Base-by-base conservation (phyloP, 164 flowering plant species). In the Saururus chinensis region DNA sequence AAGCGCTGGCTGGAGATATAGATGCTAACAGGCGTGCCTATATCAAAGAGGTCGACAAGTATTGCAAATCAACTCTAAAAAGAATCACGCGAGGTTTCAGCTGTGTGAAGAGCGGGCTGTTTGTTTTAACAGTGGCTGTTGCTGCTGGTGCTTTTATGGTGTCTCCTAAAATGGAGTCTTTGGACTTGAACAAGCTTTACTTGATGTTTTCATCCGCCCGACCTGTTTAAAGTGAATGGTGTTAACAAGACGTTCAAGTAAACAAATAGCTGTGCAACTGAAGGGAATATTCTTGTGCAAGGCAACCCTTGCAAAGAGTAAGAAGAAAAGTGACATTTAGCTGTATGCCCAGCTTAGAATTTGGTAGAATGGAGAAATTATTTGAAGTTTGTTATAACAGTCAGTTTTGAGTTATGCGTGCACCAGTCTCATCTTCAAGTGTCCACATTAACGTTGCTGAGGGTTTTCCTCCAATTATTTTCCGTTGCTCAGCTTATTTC, bases 21-120 rank as follows among this genome's bases (percentile, higher is more conserved):
- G 81, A 80, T 68, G 66, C 58, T 26, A 68, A 71, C 51, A 75
- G 42, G 20, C 73, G 68, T 40, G 71, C 80, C 45, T 60, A 64
- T 35, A 55, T 80, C 65, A 82, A 77, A 70, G 87, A 82, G 20
- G 86, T 89, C 13, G 90, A 92, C 78, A 88, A 92, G 77, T 78
- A 76, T 64, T 86, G 89, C 68, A 89, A 86, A 65, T 58, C 68
- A 22, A 53, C 89, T 4, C 40, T 80, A 72, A 80, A 84, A 61
- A 74, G 69, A 71, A 9, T 79, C 1, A 75, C 84, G 0, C 73
- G 79, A 10, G 71, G 85, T 49, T 62, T 64, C 59, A 84, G 89
- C 12, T 92, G 98, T 70, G 11, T 83, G 73, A 84, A 77, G 66
- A 53, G 79, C 37, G 11, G 75, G 64, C 66, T 70, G 17, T 49